Conservation (phyloP, 164 flowering plant genomes). For the Euptelea pleiosperma region DNA sequence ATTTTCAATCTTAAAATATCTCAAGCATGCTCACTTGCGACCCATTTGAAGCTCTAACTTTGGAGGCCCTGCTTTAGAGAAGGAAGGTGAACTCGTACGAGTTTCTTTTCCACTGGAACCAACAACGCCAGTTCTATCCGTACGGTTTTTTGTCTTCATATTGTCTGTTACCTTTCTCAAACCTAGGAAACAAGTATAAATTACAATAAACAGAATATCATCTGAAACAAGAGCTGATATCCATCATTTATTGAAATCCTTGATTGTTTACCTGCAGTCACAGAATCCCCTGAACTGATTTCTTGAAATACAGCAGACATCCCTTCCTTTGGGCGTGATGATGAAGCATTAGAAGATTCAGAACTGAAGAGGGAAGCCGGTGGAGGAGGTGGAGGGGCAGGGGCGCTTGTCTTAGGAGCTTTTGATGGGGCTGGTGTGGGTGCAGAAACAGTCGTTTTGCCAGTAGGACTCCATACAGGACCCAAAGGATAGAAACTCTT, state of each 20-base stretch:
- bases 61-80: conserved; percentile 84
- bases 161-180: conserved; percentile 66
- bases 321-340: conserved; percentile 72
- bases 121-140: conserved; percentile 74
- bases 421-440: conserved; percentile 41
- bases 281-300: conserved; percentile 67
- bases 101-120: conserved; percentile 48
- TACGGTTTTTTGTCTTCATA: conserved; percentile 94
- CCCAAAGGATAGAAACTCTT: conserved; percentile 83
- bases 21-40: conserved; percentile 66
- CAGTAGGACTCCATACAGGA: conserved; percentile 81
- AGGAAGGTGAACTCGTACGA: conserved; percentile 47
- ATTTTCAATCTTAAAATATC: background rate
- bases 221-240: conserved; percentile 4
- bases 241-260: conserved; percentile 1
- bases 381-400: conserved; percentile 92
- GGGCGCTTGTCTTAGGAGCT: conserved; percentile 52
- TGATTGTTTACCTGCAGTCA: conserved; percentile 58
- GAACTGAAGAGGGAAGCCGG: conserved; percentile 64
- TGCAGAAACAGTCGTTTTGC: conserved; percentile 35
- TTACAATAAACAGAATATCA: background rate
- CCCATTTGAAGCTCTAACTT: conserved; percentile 97
- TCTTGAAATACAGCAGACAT: conserved; percentile 97
- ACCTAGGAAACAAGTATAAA: conserved; percentile 30
- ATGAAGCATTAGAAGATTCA: conserved; percentile 53